A percentile compares a stretch with the other conserved stretches of the same genome.
phyloP scores from a whole-genome alignment of 1,284 basidiomycete species.

The Ganoderma sp. region DNA sequence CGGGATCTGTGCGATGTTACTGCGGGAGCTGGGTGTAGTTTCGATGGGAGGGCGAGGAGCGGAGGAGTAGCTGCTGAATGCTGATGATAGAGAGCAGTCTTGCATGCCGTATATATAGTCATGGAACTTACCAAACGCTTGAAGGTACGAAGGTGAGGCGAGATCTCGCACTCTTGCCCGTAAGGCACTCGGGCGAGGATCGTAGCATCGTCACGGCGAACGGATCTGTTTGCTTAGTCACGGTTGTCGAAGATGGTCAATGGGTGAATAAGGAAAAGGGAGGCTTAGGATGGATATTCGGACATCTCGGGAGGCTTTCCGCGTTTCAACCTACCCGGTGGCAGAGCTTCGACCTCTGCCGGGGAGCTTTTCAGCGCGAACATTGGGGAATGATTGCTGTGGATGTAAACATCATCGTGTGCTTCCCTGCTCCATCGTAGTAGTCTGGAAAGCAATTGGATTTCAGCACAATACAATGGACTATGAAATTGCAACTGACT shows the following conservation, averaged over 20 bases:
- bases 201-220: conserved; percentile 2
- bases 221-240: neutral
- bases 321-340: neutral
- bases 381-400: neutral
- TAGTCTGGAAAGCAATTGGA: neutral
- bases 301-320: neutral
- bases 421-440: neutral
- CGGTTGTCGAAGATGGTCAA: neutral
- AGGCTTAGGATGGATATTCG: neutral
- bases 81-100: conserved; percentile 16
- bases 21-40: neutral
- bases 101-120: conserved; percentile 22
- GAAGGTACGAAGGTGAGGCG: conserved; percentile 14
- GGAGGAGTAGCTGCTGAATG: conserved; percentile 17
- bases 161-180: conserved; percentile 3
- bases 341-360: conserved; percentile 6
- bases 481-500: conserved; percentile 3
- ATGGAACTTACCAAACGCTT: conserved; percentile 2
- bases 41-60: conserved; percentile 1
- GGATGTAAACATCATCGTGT: neutral
- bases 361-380: neutral
- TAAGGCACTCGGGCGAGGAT: neutral
- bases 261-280: neutral
- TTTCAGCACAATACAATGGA: neutral
- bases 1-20: conserved; percentile 3